phyloP scores from a whole-genome alignment of 169 alveolate genomes.

The Plasmodium chabaudi region DNA sequence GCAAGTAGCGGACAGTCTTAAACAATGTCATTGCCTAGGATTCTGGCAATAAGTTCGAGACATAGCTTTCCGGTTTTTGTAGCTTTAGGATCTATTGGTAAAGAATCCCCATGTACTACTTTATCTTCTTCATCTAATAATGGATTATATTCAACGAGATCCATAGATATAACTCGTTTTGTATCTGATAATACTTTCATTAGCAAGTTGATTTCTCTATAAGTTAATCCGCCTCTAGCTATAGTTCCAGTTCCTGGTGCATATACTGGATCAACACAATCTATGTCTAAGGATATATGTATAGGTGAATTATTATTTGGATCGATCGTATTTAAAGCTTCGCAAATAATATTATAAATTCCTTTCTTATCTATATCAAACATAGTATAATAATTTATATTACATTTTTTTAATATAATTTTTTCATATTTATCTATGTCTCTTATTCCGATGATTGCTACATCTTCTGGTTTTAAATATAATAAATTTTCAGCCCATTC shows the following conservation, averaged over 20 bases:
- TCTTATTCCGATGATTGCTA: conserved; percentile 77
- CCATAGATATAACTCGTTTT: conserved; percentile 61
- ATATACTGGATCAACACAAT: conserved; percentile 67
- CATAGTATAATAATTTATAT: conserved; percentile 74
- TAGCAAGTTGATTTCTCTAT: conserved; percentile 75
- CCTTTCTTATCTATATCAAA: conserved; percentile 77
- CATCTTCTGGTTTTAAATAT: conserved; percentile 69
- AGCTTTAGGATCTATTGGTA: conserved; percentile 44
- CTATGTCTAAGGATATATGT: conserved; percentile 76
- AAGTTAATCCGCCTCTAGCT: conserved; percentile 78
- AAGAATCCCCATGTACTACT: conserved; percentile 44
- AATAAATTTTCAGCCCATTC: conserved; percentile 74
- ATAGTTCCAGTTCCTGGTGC: conserved; percentile 83
- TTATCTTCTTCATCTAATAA: conserved; percentile 37
- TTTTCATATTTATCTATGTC: conserved; percentile 78
- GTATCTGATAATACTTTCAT: conserved; percentile 77
- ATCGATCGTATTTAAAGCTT: conserved; percentile 72
- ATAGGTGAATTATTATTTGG: conserved; percentile 76
- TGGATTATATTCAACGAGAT: conserved; percentile 63
- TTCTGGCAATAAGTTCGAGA: conserved; percentile 65
- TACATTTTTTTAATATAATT: conserved; percentile 50
- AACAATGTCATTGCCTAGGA: conserved; percentile 47
- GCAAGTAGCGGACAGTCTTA: too few relatives aligned
- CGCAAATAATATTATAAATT: conserved; percentile 65
- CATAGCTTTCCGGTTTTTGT: conserved; percentile 65